Conservation (phyloP, 768 basidiomycete species). For the Ramaria rubella region DNA sequence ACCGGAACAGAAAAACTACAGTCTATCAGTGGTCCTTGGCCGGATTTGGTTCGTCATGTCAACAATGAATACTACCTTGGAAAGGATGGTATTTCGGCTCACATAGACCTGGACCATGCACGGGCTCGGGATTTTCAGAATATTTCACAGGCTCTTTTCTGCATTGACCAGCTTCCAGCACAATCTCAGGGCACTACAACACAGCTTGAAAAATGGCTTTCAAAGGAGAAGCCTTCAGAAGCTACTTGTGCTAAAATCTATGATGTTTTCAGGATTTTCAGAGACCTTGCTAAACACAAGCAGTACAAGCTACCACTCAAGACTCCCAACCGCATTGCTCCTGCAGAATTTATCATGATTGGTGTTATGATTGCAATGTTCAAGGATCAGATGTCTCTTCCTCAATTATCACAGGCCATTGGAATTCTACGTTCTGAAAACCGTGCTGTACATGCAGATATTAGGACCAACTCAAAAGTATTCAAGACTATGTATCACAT, state of each 20-base stretch:
- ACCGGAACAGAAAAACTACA: conserved; percentile 53
- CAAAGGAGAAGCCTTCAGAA: conserved; percentile 25
- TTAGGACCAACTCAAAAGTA: conserved; percentile 8
- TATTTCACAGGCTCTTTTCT: conserved; percentile 46
- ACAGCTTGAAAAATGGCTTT: conserved; percentile 46
- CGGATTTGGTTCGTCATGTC: conserved; percentile 53
- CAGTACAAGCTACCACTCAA: conserved; percentile 33
- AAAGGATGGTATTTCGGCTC: conserved; percentile 29
- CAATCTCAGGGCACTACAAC: conserved; percentile 21
- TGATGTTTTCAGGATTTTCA: conserved; percentile 42
- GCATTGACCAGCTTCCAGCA: conserved; percentile 37
- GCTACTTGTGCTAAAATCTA: conserved; percentile 29
- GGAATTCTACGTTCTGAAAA: conserved; percentile 11
- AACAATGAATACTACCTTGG: conserved; percentile 38
- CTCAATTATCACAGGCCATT: conserved; percentile 39
- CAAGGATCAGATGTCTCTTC: conserved; percentile 26
- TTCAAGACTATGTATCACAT: conserved; percentile 5
- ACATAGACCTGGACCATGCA: conserved; percentile 45
- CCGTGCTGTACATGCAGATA: conserved; percentile 2
- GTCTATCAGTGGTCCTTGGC: conserved; percentile 52
- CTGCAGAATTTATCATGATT: conserved; percentile 60
- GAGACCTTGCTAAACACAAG: conserved; percentile 35
- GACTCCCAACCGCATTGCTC: conserved; percentile 47
- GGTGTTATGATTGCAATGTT: conserved; percentile 47
- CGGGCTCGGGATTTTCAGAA: conserved; percentile 54